These are phyloP conservation scores for Umbelopsis vinacea DNA, from an alignment of 192 early-diverging fungal species.

Conservation along the genomic window DNA sequence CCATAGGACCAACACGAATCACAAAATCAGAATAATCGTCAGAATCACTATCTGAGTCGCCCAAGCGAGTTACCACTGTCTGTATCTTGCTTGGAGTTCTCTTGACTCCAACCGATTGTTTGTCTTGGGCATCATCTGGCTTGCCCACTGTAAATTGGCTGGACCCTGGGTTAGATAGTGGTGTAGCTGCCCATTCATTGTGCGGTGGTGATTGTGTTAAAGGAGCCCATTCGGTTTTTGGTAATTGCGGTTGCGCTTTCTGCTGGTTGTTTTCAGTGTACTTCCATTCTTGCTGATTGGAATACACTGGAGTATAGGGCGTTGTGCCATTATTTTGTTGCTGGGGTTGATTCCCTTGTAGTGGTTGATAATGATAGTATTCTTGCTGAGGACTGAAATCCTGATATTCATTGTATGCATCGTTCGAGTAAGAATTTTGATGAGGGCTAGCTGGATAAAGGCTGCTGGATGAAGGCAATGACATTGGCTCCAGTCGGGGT, in stretches of 20 bases:
- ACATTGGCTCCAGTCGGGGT: neutral
- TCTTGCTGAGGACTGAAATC: neutral
- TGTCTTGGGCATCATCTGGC: neutral
- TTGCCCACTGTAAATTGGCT: neutral
- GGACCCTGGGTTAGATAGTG: too few species aligned
- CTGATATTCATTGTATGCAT: neutral
- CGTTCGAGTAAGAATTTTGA: neutral
- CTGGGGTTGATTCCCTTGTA: neutral
- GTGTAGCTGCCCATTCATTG: neutral
- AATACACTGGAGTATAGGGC: neutral
- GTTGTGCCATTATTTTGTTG: neutral
- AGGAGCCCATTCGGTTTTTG: too few species aligned
- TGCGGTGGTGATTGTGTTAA: neutral
- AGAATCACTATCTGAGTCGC: slow-evolving; percentile 11
- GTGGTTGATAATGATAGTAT: neutral
- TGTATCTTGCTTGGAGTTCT: neutral
- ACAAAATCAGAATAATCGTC: slow-evolving; percentile 14
- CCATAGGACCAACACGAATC: neutral
- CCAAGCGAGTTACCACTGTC: neutral
- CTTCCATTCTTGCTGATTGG: neutral
- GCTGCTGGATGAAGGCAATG: neutral
- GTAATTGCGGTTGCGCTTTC: too few species aligned
- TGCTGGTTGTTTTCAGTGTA: too few species aligned
- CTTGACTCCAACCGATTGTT: neutral
- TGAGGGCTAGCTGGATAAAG: neutral